phyloP scores from a whole-genome alignment of 768 basidiomycete species.

The Lactarius trivialis region DNA sequence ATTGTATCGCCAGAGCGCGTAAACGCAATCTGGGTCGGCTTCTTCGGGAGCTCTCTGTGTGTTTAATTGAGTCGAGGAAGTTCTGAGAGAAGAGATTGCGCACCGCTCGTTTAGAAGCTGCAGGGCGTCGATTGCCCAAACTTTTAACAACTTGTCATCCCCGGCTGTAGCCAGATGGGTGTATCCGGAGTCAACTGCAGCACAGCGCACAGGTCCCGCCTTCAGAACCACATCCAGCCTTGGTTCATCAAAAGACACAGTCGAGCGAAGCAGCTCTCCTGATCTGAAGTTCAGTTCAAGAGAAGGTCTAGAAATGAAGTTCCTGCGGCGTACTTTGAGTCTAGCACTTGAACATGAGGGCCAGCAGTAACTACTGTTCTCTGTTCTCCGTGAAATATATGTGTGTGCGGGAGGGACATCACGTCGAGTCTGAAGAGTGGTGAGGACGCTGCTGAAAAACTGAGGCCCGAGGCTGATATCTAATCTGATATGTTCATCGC shows the following conservation, averaged over 20 bases:
- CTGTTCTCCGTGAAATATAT: constrained; percentile 35
- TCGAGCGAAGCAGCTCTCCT: constrained; percentile 45
- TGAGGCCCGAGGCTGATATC: background rate
- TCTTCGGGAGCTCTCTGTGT: constrained; percentile 74
- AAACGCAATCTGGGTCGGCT: constrained; percentile 64
- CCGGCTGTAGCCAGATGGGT: constrained; percentile 53
- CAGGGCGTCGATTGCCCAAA: constrained; percentile 61
- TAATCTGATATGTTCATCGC: constrained; percentile 12
- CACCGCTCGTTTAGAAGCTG: constrained; percentile 59
- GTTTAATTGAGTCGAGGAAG: background rate
- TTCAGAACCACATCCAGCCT: constrained; percentile 34
- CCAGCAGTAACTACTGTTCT: constrained; percentile 47
- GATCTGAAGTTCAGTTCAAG: constrained; percentile 35
- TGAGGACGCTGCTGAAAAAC: background rate
- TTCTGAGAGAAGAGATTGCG: constrained; percentile 15
- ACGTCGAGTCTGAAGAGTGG: background rate
- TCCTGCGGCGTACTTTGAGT: constrained; percentile 41
- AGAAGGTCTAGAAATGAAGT: constrained; percentile 1
- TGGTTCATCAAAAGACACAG: constrained; percentile 30
- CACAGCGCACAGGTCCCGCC: constrained; percentile 54
- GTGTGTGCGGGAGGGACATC: constrained; percentile 40
- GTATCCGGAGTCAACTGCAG: constrained; percentile 41
- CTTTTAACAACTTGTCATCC: constrained; percentile 76
- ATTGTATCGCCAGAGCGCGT: constrained; percentile 57
- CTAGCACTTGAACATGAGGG: constrained; percentile 54